A percentile compares a stretch with the other conserved stretches of the same genome.
Evolutionary conservation across 257 asterid species (phyloP).

Genomic region (Nicotiana otophora): DNA sequence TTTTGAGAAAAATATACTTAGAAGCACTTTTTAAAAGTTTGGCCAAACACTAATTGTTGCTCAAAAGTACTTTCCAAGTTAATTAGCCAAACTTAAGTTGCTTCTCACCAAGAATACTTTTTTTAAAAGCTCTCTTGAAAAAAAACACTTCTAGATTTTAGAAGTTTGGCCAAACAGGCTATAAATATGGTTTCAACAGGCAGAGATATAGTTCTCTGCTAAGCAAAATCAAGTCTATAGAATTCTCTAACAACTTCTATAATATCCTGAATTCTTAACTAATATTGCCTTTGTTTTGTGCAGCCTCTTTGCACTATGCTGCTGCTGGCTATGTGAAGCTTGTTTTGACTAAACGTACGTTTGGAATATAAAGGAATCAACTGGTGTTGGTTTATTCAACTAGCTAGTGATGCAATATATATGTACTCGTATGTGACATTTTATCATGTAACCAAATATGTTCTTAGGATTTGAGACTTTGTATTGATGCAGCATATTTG

Average conservation of each 20-base stretch:
- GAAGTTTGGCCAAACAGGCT: too few relatives aligned
- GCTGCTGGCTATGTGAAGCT: slow-evolving; percentile 68
- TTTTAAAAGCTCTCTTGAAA: too few relatives aligned
- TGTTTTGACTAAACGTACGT: slow-evolving; percentile 28
- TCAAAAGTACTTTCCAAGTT: too few relatives aligned
- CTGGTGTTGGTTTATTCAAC: not conserved
- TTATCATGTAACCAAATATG: not conserved
- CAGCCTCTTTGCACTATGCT: slow-evolving; percentile 62
- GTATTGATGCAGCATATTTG: not conserved
- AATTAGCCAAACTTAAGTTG: too few relatives aligned
- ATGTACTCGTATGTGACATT: not conserved
- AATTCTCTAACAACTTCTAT: not conserved
- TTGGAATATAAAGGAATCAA: not conserved
- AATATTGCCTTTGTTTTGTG: slow-evolving; percentile 11
- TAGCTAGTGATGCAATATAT: not conserved
- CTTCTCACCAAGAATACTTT: too few relatives aligned
- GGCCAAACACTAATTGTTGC: too few relatives aligned
- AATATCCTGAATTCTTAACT: not conserved
- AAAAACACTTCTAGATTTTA: too few relatives aligned
- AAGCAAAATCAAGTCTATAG: not conserved
- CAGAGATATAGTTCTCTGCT: not conserved
- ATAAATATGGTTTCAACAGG: not conserved
- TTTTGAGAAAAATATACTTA: too few relatives aligned
- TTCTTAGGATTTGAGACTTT: not conserved
- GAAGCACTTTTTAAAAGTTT: too few relatives aligned